Percentiles rank a stretch among this genome's conserved stretches.
Conservation (phyloP, 805 yeast genomes). For the Teunomyces pallodes region DNA sequence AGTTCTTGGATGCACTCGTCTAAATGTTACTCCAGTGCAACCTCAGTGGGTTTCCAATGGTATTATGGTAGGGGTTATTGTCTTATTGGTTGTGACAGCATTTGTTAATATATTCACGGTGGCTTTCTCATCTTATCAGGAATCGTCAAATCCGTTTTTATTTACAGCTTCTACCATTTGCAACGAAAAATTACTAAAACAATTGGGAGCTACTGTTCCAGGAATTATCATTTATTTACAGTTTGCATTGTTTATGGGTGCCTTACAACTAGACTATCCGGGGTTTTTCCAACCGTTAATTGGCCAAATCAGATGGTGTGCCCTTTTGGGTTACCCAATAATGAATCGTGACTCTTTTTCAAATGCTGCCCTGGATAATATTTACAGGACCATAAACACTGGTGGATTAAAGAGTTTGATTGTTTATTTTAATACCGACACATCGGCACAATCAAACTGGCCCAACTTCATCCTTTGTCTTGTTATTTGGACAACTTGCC, state of each 20-base stretch:
- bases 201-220: conserved; percentile 52
- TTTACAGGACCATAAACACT: conserved; percentile 40
- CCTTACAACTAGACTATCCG: conserved; percentile 55
- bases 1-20: conserved; percentile 46
- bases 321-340: conserved; percentile 41
- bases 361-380: conserved; percentile 24
- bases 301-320: conserved; percentile 53
- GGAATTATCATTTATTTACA: conserved; percentile 55
- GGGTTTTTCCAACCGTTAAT: conserved; percentile 60
- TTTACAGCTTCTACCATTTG: conserved; percentile 57
- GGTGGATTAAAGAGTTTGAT: conserved; percentile 43
- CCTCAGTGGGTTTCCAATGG: conserved; percentile 26
- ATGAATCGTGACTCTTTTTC: conserved; percentile 8
- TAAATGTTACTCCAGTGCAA: conserved; percentile 49
- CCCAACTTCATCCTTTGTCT: conserved; percentile 40
- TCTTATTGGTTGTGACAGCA: conserved; percentile 40
- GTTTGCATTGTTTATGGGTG: conserved; percentile 56
- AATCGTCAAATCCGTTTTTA: conserved; percentile 51
- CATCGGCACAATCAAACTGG: conserved; percentile 34
- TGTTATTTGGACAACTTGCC: conserved; percentile 23
- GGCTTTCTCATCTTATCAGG: conserved; percentile 56
- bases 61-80: conserved; percentile 38
- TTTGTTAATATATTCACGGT: conserved; percentile 39
- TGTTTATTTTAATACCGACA: conserved; percentile 21
- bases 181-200: conserved; percentile 52